These are phyloP conservation scores for Pyrus pyrifolia DNA, from an alignment of 306 rosid species.

Conservation along the genomic window DNA sequence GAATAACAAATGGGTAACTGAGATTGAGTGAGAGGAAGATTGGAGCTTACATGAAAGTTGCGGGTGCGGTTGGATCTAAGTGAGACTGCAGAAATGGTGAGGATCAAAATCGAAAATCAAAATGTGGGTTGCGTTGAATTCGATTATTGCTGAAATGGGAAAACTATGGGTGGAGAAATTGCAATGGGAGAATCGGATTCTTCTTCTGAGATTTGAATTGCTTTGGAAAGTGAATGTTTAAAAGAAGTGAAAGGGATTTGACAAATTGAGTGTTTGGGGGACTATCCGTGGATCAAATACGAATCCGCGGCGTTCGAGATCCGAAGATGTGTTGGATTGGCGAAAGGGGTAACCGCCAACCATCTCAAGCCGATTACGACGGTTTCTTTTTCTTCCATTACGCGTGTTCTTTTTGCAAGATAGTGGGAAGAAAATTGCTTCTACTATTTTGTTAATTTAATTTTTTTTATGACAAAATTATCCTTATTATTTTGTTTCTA, in stretches of 20 bases:
- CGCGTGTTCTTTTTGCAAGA: too few species aligned
- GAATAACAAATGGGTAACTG: not conserved
- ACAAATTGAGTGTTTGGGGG: not conserved
- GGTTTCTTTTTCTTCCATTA: too few species aligned
- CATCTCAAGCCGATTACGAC: too few species aligned
- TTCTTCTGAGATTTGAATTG: not conserved
- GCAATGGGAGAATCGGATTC: not conserved
- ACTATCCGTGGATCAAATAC: not conserved
- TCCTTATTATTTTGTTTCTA: too few species aligned
- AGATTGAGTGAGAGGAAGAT: not conserved
- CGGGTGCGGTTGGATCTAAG: not conserved
- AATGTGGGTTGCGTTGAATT: not conserved
- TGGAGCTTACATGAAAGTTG: constrained; percentile 1
- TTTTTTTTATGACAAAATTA: too few species aligned
- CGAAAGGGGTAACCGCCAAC: too few species aligned
- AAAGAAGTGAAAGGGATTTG: not conserved
- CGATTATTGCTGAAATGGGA: not conserved
- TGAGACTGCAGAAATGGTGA: not conserved
- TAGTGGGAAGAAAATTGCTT: too few species aligned
- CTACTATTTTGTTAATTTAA: too few species aligned
- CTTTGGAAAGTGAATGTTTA: not conserved
- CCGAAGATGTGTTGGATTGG: too few species aligned
- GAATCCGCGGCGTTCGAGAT: too few species aligned
- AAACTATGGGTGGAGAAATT: not conserved
- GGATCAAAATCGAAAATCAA: not conserved